Evolutionary conservation across 441 rosid species (phyloP).

Genomic region (Adansonia madagascariensis): DNA sequence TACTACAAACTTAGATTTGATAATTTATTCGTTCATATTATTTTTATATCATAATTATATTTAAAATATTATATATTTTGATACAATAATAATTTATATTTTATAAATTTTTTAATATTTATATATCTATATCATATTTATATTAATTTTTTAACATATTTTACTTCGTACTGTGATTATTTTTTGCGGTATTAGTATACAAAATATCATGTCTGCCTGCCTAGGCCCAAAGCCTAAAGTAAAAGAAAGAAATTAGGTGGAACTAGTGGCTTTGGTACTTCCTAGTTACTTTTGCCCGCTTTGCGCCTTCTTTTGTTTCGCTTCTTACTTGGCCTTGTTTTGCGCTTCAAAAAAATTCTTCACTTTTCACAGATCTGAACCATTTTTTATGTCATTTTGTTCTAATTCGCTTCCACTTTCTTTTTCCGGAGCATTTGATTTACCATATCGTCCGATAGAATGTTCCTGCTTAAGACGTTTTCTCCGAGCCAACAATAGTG

Average conservation of each 20-base stretch:
- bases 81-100: too few relatives aligned
- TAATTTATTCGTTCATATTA: too few relatives aligned
- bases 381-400: background rate
- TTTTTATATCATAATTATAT: too few relatives aligned
- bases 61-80: too few relatives aligned
- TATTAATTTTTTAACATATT: too few relatives aligned
- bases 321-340: background rate
- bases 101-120: too few relatives aligned
- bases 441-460: background rate
- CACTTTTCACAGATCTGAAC: background rate
- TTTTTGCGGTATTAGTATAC: background rate
- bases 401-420: background rate
- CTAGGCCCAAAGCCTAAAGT: background rate
- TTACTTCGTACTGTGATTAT: too few relatives aligned
- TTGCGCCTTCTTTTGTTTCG: background rate
- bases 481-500: background rate
- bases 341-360: background rate
- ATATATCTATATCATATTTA: too few relatives aligned
- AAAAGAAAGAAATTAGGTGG: background rate
- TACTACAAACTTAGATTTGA: too few relatives aligned
- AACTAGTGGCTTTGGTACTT: background rate
- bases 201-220: background rate
- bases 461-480: fast-evolving
- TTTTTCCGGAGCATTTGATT: background rate
- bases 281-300: background rate